Conservation (phyloP, 2,329 filamentous ascomycete species). For the Fusarium guadeloupense region DNA sequence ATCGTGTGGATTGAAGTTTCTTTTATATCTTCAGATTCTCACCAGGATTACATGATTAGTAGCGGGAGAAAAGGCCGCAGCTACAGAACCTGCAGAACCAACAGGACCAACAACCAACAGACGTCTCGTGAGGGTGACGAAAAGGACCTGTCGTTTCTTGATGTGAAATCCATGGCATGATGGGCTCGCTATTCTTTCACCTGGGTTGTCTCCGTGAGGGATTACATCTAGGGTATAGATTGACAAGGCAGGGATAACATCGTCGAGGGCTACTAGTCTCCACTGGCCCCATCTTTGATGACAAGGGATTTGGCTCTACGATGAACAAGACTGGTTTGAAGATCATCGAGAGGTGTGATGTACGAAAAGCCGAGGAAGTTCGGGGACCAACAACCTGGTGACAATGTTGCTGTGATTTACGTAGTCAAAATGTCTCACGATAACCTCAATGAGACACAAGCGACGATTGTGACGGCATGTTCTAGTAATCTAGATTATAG, state of each 20-base stretch:
- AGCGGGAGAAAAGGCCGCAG: conserved; percentile 10
- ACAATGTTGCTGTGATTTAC: neutral
- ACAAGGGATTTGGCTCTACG: neutral
- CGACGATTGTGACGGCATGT: neutral
- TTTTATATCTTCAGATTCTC: conserved; percentile 13
- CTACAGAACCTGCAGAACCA: neutral
- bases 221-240: conserved; percentile 4
- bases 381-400: neutral
- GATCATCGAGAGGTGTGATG: conserved; percentile 13
- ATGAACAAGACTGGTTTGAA: neutral
- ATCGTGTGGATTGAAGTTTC: conserved; percentile 3
- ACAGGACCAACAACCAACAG: too few relatives aligned
- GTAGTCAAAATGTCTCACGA: conserved; percentile 13
- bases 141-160: neutral
- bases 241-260: conserved; percentile 15
- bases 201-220: neutral
- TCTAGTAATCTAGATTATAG: neutral
- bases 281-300: neutral
- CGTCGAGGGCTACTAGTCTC: neutral
- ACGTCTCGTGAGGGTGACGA: neutral
- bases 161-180: neutral
- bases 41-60: neutral
- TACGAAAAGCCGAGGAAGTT: neutral
- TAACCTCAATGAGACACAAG: neutral
- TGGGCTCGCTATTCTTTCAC: neutral